phyloP scores from a whole-genome alignment of 768 basidiomycete genomes.

The Leccinum uliginosum region DNA sequence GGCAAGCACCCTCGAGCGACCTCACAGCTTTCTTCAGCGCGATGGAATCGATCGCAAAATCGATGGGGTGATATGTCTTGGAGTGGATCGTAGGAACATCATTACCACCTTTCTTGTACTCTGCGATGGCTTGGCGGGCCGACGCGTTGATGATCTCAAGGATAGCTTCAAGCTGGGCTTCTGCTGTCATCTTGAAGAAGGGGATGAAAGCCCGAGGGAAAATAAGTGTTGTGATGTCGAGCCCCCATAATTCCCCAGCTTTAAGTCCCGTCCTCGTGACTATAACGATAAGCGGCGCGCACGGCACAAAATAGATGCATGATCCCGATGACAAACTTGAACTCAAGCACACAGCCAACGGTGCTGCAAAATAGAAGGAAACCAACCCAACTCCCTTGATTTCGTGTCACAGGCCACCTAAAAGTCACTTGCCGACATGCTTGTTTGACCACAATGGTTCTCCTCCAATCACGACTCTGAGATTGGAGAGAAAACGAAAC shows the following conservation, averaged over 20 bases:
- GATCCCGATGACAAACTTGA: no score
- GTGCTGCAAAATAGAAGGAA: not conserved
- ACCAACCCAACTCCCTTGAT: not conserved
- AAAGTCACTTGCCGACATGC: not conserved
- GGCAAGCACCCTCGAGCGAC: slow-evolving; percentile 24
- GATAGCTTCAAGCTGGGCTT: slow-evolving; percentile 10
- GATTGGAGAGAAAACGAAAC: no score
- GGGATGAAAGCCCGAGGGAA: not conserved
- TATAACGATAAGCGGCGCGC: not conserved
- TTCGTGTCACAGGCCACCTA: not conserved
- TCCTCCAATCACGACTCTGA: not conserved
- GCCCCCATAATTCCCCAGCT: not conserved
- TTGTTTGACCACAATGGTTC: not conserved
- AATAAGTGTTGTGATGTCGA: not conserved
- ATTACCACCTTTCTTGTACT: slow-evolving; percentile 22
- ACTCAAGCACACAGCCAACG: not conserved
- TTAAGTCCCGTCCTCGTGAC: not conserved
- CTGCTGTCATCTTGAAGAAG: slow-evolving; percentile 14
- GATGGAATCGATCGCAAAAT: slow-evolving; percentile 17
- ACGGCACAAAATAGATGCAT: not conserved
- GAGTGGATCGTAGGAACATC: slow-evolving; percentile 24
- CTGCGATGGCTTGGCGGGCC: slow-evolving; percentile 21
- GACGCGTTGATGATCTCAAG: slow-evolving; percentile 30
- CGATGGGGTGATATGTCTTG: slow-evolving; percentile 20
- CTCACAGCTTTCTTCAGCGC: slow-evolving; percentile 24